Evolutionary conservation across 345 rosid genomes (phyloP).

Genomic region (Odontarrhena argentea): DNA sequence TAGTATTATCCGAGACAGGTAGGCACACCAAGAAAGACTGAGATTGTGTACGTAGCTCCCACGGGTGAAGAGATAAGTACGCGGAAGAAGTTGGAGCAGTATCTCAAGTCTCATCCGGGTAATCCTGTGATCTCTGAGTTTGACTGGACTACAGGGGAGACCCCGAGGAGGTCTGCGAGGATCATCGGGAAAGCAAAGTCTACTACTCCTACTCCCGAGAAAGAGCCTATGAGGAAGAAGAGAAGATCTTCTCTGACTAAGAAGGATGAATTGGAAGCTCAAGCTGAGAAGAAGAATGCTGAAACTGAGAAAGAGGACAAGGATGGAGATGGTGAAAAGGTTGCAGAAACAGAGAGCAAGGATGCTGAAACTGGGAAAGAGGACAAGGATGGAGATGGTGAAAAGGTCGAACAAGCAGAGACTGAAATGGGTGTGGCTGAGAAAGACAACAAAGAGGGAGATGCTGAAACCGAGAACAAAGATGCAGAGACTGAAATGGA

Average conservation of each 20-base stretch:
- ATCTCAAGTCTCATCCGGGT: conserved; percentile 76
- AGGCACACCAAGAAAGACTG: conserved; percentile 73
- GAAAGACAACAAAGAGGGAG: too few relatives aligned
- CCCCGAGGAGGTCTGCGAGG: conserved; percentile 89
- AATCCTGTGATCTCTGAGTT: conserved; percentile 68
- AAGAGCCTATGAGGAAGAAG: conserved; percentile 67
- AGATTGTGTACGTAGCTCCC: conserved; percentile 73
- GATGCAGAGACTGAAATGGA: neutral
- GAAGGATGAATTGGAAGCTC: conserved; percentile 37
- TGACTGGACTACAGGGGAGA: conserved; percentile 95
- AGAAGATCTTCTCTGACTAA: conserved; percentile 53
- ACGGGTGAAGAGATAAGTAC: conserved; percentile 72
- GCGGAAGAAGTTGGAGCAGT: conserved; percentile 77
- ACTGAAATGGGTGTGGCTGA: too few relatives aligned
- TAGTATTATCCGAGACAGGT: conserved; percentile 69
- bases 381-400: too few relatives aligned
- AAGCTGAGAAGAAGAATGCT: conserved; percentile 21
- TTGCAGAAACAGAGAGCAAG: too few relatives aligned
- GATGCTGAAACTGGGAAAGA: too few relatives aligned
- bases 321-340: too few relatives aligned
- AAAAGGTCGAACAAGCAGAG: too few relatives aligned
- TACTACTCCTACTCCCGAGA: conserved; percentile 56
- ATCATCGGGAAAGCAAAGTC: conserved; percentile 61
- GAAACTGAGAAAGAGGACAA: neutral
- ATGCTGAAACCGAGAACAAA: too few relatives aligned